These are phyloP conservation scores for Metarhizium guizhouense DNA, from an alignment of 2,329 filamentous ascomycete genomes.

Conservation along the genomic window DNA sequence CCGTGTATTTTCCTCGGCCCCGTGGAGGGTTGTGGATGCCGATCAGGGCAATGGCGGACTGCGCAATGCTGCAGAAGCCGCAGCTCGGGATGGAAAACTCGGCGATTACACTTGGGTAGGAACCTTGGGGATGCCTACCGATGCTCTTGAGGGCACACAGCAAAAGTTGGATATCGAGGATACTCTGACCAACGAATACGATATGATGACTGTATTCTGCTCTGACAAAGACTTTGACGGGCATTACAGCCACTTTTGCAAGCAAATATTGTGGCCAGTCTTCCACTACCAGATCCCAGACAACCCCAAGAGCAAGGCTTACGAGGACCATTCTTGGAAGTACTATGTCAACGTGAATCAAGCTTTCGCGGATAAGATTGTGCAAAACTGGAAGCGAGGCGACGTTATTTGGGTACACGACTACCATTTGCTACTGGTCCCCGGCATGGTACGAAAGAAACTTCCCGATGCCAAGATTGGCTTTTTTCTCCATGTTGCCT, in stretches of 20 bases:
- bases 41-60: slow-evolving; percentile 91
- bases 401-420: slow-evolving; percentile 95
- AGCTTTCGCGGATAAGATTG: slow-evolving; percentile 82
- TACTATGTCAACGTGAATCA: slow-evolving; percentile 91
- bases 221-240: slow-evolving; percentile 90
- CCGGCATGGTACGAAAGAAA: slow-evolving; percentile 81
- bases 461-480: slow-evolving; percentile 90
- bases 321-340: slow-evolving; percentile 93
- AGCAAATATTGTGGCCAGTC: slow-evolving; percentile 94
- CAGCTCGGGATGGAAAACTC: slow-evolving; percentile 58
- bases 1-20: slow-evolving; percentile 63
- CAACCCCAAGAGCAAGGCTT: slow-evolving; percentile 96
- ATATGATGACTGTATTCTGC: slow-evolving; percentile 76
- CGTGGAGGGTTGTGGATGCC: slow-evolving; percentile 76
- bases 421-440: slow-evolving; percentile 86
- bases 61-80: slow-evolving; percentile 77
- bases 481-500: slow-evolving; percentile 91
- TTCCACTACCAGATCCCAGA: slow-evolving; percentile 98
- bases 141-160: slow-evolving; percentile 64
- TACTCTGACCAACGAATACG: slow-evolving; percentile 68
- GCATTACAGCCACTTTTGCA: slow-evolving; percentile 94
- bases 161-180: slow-evolving; percentile 80
- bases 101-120: slow-evolving; percentile 83
- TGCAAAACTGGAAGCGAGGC: slow-evolving; percentile 86
- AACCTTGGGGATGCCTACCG: slow-evolving; percentile 88